Percentiles rank a stretch among this genome's conserved stretches.
These are phyloP conservation scores for Diaporthe batatas DNA, from an alignment of 2,329 filamentous ascomycete genomes.

Conservation along the genomic window DNA sequence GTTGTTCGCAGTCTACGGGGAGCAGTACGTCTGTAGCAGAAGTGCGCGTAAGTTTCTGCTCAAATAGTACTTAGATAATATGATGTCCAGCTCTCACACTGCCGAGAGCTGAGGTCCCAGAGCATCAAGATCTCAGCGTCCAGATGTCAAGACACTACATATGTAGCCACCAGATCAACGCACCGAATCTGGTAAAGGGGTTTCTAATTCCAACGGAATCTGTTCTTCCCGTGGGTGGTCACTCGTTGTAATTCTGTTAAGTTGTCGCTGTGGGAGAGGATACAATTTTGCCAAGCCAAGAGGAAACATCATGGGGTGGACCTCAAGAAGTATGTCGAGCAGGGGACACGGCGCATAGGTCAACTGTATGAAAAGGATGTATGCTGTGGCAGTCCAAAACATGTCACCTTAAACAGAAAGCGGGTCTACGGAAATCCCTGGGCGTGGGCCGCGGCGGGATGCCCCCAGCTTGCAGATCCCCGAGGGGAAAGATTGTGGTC, in stretches of 20 bases:
- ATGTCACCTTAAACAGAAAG: neutral
- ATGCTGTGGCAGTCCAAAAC: neutral
- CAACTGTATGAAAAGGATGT: neutral
- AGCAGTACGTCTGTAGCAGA: neutral
- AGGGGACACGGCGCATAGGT: neutral
- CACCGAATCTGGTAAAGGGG: too few relatives aligned
- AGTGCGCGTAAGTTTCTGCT: neutral
- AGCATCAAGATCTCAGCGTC: too few relatives aligned
- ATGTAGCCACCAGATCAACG: neutral
- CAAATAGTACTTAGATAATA: too few relatives aligned
- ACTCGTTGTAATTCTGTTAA: neutral
- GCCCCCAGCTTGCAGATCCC: neutral
- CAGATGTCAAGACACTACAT: too few relatives aligned
- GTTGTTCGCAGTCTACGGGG: too few relatives aligned
- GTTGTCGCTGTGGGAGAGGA: neutral
- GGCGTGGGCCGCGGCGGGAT: constrained; percentile 10
- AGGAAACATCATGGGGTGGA: neutral
- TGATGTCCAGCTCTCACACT: too few relatives aligned
- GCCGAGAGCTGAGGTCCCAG: too few relatives aligned
- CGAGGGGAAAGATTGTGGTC: neutral
- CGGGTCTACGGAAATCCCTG: constrained; percentile 8
- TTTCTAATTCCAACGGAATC: too few relatives aligned
- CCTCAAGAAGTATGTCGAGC: neutral
- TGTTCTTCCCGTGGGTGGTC: too few relatives aligned
- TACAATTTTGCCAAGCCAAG: neutral